A percentile compares a stretch with the other conserved stretches of the same genome.
Evolutionary conservation across 225 moss, liverwort and hornwort species (phyloP).

Genomic region (Antitrichia curtipendula): DNA sequence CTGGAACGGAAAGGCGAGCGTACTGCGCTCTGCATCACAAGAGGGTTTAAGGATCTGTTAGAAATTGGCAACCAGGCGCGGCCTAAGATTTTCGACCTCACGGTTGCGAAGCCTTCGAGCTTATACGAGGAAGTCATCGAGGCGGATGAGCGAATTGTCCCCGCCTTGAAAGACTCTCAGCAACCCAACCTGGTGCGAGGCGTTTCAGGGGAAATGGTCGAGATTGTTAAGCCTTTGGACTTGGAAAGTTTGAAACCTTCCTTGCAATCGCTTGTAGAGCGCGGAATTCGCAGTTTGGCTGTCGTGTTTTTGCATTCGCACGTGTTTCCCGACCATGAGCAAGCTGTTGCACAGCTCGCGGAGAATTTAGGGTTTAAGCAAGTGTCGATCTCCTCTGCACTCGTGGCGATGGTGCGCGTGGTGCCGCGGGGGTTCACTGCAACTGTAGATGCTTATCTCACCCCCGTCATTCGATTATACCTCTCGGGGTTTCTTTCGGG

Average conservation of each 20-base stretch:
- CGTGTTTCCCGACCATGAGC: conserved; percentile 81
- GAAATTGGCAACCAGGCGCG: conserved; percentile 94
- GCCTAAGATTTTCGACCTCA: conserved; percentile 90
- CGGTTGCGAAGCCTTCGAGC: conserved; percentile 68
- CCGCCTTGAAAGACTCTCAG: conserved; percentile 36
- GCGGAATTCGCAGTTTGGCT: conserved; percentile 67
- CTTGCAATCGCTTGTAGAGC: conserved; percentile 34
- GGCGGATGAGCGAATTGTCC: conserved; percentile 81
- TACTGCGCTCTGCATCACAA: conserved; percentile 83
- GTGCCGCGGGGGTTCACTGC: conserved; percentile 96
- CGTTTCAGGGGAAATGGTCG: conserved; percentile 77
- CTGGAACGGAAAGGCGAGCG: conserved; percentile 89
- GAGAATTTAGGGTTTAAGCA: conserved; percentile 74
- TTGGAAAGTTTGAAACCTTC: conserved; percentile 29
- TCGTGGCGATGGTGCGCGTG: conserved; percentile 93
- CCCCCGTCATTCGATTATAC: conserved; percentile 77
- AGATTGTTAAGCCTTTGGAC: conserved; percentile 62
- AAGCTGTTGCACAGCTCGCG: conserved; percentile 68
- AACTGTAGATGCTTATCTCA: conserved; percentile 90
- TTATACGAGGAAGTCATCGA: conserved; percentile 92
- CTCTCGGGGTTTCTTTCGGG: conserved; percentile 89
- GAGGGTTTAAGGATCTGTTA: conserved; percentile 85
- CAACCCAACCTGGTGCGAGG: conserved; percentile 43
- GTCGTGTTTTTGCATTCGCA: conserved; percentile 86
- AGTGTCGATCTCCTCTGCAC: conserved; percentile 87